Conservation (phyloP, 148 eudicot genomes). For the Chenopodium album region DNA sequence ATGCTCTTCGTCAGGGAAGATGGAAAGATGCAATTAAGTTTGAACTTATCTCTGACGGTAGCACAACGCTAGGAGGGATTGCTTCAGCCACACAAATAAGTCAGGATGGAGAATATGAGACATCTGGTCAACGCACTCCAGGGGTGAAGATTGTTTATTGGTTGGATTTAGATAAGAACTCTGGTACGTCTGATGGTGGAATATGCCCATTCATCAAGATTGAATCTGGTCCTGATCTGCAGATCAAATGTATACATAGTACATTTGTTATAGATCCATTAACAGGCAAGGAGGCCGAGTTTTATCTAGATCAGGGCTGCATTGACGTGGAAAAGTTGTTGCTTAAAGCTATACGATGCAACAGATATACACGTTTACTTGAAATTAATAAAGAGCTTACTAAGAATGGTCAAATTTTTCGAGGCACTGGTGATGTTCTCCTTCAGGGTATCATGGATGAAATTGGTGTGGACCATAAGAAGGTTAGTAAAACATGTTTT, state of each 20-base stretch:
- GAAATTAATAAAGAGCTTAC: slow-evolving; percentile 80
- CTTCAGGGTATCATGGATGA: slow-evolving; percentile 54
- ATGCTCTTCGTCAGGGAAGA: slow-evolving; percentile 76
- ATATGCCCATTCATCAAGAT: slow-evolving; percentile 74
- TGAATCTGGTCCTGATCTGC: slow-evolving; percentile 86
- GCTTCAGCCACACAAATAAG: slow-evolving; percentile 47
- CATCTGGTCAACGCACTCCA: slow-evolving; percentile 71
- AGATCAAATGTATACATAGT: slow-evolving; percentile 79
- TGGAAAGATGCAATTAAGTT: slow-evolving; percentile 98
- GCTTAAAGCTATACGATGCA: slow-evolving; percentile 78
- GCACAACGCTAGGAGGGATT: slow-evolving; percentile 52
- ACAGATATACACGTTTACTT: slow-evolving; percentile 85
- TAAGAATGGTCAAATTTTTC: slow-evolving; percentile 64
- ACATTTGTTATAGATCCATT: slow-evolving; percentile 87
- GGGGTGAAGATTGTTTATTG: slow-evolving; percentile 85
- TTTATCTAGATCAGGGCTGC: slow-evolving; percentile 69
- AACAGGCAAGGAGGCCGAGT: slow-evolving; percentile 84
- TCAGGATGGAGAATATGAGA: slow-evolving; percentile 89
- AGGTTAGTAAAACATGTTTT: slow-evolving; percentile 44
- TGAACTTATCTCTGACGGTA: slow-evolving; percentile 85
- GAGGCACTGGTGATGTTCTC: slow-evolving; percentile 60
- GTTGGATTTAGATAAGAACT: slow-evolving; percentile 72
- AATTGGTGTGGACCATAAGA: slow-evolving; percentile 39
- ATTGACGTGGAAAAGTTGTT: slow-evolving; percentile 93
- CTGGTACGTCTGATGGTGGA: slow-evolving; percentile 58